These are phyloP conservation scores for Trichoderma atrobrunneum DNA, from an alignment of 2,329 filamentous ascomycete genomes.

Conservation along the genomic window DNA sequence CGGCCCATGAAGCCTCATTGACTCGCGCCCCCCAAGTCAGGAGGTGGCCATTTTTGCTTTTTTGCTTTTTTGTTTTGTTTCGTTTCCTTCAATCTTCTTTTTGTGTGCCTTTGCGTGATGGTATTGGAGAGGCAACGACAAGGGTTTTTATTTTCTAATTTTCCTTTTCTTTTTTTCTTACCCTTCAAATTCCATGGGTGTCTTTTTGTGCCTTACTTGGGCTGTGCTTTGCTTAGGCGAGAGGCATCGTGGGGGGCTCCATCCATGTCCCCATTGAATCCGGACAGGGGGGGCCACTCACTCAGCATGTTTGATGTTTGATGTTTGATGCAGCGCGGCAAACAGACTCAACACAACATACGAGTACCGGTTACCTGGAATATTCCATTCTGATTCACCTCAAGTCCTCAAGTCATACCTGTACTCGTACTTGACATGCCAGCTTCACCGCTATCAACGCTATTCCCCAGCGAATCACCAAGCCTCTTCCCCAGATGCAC, in stretches of 20 bases:
- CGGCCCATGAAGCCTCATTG: background rate
- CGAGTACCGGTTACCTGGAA: background rate
- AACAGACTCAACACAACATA: background rate
- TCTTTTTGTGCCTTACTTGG: background rate
- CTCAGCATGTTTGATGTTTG: background rate
- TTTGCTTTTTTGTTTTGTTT: background rate
- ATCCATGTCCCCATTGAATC: background rate
- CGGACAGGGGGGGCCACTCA: background rate
- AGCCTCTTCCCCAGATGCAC: constrained; percentile 69
- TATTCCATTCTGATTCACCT: background rate
- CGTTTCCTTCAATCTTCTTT: background rate
- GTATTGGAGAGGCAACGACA: background rate
- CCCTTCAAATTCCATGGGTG: background rate
- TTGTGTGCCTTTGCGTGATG: background rate
- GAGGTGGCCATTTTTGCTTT: constrained; percentile 2
- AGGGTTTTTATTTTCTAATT: background rate
- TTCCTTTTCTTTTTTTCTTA: background rate
- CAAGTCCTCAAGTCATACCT: background rate
- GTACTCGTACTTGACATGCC: background rate
- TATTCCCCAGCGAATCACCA: constrained; percentile 39
- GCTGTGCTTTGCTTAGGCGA: background rate
- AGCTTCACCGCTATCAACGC: background rate
- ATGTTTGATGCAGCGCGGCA: background rate
- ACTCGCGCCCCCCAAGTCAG: background rate
- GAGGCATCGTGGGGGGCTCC: background rate